Base-by-base conservation (phyloP, 140 eudicot species). In the Senecio squalidus region DNA sequence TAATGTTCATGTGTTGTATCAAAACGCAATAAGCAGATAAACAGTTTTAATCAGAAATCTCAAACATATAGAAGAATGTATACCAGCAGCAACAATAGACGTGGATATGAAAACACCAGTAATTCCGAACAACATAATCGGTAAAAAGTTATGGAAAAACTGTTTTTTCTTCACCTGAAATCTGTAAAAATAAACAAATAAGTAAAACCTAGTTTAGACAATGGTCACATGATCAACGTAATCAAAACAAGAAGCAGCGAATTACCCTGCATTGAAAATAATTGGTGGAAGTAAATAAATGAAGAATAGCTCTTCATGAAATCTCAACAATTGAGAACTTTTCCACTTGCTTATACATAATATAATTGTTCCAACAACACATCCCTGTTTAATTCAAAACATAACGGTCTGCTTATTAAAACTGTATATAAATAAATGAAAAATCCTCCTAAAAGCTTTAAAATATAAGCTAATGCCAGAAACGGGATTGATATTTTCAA, bases 181-280 rank as follows among this genome's bases (percentile, higher is more conserved):
- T 49, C 99, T 92, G 84, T 17, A 24, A 9, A 4, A 48, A 9
- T 48, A 25, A 31, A 47, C 15, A 31, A n/a, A n/a, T n/a, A n/a
- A n/a, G n/a, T n/a, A n/a, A n/a, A n/a, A n/a, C n/a, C 36, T 48
- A 21, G 44, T 4, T 41, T 4, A 55, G 44, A 48, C 55, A 6
- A 1, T 4, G 45, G 40, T 14, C 59, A 36, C 0, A 47, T 48
- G 0, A 54, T 0, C n/a, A n/a, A n/a, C n/a, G n/a, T n/a, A n/a
- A n/a, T n/a, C n/a, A 30, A 3, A 30, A 30, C 1, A 30, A 30
- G 9, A 22, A 9, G 3, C 0, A 4, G 44, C 28, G 21, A 21
- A 76, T 33, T 62, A 92, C 99, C 99, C 99, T n/a, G 99, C 99
- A 64, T 92, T 92, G 60, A 92, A 92, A 13, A 92, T 92, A n/a